These are phyloP conservation scores for Ilex aquifolium DNA, from an alignment of 257 asterid species.

Conservation along the genomic window DNA sequence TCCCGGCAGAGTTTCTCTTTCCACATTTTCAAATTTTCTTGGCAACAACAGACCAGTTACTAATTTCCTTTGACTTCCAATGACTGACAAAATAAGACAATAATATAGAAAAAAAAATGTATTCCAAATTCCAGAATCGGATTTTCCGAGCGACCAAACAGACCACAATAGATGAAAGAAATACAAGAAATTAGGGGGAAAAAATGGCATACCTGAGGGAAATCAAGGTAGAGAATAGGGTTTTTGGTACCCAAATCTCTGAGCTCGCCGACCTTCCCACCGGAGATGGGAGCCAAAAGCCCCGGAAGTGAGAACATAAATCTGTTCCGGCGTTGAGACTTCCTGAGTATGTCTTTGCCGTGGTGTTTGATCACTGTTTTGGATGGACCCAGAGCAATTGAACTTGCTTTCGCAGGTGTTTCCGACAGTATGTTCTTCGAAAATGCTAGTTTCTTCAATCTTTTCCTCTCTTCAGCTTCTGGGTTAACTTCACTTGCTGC, in stretches of 20 bases:
- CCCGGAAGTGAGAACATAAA: constrained; percentile 83
- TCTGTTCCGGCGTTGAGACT: constrained; percentile 76
- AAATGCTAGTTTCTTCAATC: constrained; percentile 52
- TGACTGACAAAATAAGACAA: too few species aligned
- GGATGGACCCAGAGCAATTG: constrained; percentile 48
- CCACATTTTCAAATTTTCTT: too few species aligned
- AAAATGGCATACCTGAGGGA: constrained; percentile 56
- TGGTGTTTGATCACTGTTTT: constrained; percentile 68
- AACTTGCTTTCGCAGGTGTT: constrained; percentile 27
- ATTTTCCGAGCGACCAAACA: neutral
- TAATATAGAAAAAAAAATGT: neutral
- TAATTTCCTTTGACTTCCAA: too few species aligned
- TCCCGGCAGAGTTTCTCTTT: too few species aligned
- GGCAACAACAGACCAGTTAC: too few species aligned
- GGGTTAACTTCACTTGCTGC: constrained; percentile 31
- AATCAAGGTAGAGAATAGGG: constrained; percentile 82
- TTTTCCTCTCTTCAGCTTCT: constrained; percentile 47
- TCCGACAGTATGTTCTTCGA: constrained; percentile 43
- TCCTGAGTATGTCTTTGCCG: constrained; percentile 66
- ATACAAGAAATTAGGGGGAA: too few species aligned
- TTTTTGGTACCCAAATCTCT: constrained; percentile 82
- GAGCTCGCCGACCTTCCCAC: constrained; percentile 83
- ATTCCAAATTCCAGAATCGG: neutral
- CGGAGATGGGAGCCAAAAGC: constrained; percentile 66
- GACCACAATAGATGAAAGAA: too few species aligned